A percentile compares a stretch with the other conserved stretches of the same genome.
Evolutionary conservation across 257 asterid species (phyloP).

Genomic region (Gentiana dahurica): DNA sequence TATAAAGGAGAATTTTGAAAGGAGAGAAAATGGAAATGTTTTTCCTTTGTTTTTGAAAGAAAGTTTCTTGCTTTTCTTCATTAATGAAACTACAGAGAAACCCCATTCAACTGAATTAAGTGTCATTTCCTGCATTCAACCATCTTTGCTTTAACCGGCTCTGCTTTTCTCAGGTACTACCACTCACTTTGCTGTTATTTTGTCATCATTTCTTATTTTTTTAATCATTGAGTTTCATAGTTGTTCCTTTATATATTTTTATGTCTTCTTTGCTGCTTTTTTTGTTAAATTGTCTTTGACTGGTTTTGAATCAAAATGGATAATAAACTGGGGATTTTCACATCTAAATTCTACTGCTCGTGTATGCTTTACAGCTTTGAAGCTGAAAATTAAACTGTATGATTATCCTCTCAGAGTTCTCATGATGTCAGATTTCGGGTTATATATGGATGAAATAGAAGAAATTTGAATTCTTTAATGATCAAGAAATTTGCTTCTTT

Average conservation of each 20-base stretch:
- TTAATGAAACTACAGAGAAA: constrained; percentile 3
- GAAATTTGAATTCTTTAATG: too few species aligned
- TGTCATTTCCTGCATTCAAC: constrained; percentile 6
- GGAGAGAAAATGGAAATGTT: constrained; percentile 9
- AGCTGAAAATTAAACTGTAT: too few species aligned
- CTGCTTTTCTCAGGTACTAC: constrained; percentile 6
- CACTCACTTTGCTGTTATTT: constrained; percentile 1
- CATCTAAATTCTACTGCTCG: too few species aligned
- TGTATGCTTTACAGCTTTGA: too few species aligned
- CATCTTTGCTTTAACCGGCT: constrained; percentile 12
- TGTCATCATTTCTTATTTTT: constrained; percentile 7
- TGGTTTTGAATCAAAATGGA: neutral
- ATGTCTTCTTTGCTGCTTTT: constrained; percentile 5
- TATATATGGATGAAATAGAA: too few species aligned
- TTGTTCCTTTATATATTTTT: neutral
- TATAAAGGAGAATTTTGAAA: neutral
- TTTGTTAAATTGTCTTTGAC: neutral
- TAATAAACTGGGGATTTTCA: too few species aligned
- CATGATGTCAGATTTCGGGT: constrained; percentile 2
- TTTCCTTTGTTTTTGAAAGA: constrained; percentile 13
- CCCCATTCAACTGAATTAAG: constrained; percentile 18
- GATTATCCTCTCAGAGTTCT: neutral
- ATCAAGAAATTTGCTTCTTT: too few species aligned
- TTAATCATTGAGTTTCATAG: constrained; percentile 13
- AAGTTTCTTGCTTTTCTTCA: constrained; percentile 4